phyloP scores from a whole-genome alignment of 352 stramenopile species.

The Pythium myriotylum region DNA sequence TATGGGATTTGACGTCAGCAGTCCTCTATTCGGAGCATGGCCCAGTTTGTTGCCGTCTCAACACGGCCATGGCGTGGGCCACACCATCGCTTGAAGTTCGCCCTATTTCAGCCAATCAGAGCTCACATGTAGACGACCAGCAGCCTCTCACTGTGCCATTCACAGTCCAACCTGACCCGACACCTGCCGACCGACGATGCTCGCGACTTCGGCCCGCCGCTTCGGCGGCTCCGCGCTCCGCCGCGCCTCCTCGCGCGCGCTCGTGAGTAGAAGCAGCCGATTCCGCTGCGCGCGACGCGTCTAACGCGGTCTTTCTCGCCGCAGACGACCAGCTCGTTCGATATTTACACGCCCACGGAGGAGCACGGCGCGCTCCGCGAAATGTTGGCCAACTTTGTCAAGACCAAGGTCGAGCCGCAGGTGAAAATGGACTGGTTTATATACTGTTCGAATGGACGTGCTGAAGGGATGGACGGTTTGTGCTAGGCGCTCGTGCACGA shows the following conservation, averaged over 20 bases:
- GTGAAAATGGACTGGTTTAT: no score
- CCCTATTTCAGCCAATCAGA: slow-evolving; percentile 25
- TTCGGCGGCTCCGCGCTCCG: slow-evolving; percentile 15
- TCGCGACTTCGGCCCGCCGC: slow-evolving; percentile 21
- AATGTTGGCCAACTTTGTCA: slow-evolving; percentile 94
- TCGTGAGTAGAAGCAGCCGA: slow-evolving; percentile 15
- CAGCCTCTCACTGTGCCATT: slow-evolving; percentile 13
- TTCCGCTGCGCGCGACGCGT: not conserved
- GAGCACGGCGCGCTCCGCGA: slow-evolving; percentile 90
- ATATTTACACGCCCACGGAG: slow-evolving; percentile 89
- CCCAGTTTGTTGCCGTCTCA: slow-evolving; percentile 20
- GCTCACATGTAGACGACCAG: slow-evolving; percentile 15
- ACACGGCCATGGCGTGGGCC: slow-evolving; percentile 22
- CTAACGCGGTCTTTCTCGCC: slow-evolving; percentile 11
- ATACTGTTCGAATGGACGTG: not conserved
- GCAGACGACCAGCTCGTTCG: slow-evolving; percentile 37
- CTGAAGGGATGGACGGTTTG: not conserved
- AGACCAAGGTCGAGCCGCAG: slow-evolving; percentile 97
- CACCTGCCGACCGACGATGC: slow-evolving; percentile 9
- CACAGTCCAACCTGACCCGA: slow-evolving; percentile 2
- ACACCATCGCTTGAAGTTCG: slow-evolving; percentile 34
- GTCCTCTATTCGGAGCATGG: slow-evolving; percentile 9
- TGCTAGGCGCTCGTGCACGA: slow-evolving; percentile 92
- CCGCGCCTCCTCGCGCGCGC: slow-evolving; percentile 20
- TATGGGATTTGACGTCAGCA: slow-evolving; percentile 8